Base-by-base conservation (phyloP, 768 basidiomycete genomes). In the Tulasnella sp. region DNA sequence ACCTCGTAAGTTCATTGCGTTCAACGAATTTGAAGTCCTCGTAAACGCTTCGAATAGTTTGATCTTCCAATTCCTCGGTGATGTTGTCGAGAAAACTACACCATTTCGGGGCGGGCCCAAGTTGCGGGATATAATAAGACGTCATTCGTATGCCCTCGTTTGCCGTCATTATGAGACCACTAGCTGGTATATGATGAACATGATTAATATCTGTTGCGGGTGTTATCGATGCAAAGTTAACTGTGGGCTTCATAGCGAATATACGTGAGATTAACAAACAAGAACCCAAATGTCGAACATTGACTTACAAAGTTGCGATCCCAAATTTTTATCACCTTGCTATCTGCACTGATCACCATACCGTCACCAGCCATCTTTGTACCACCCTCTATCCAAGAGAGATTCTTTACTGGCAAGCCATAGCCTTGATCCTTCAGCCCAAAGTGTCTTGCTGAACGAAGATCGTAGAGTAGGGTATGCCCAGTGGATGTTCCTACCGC, bases 1-100 rank as follows among this genome's bases (percentile, higher is more conserved):
- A 92, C 92, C 73, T 80, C 56, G 78, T 76, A 50, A 98, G 75
- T 63, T 98, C 95, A 53, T 68, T 72, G 56, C 83, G 73, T 65
- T 91, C 89, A 49, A 99, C 75, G 61, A 98, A 99, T 66, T 99
- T 99, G 78, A 81, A 98, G 68, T 98, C 95, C 64, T 92, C 83
- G 64, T 98, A 99, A 4, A 84, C 76, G 24, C 75, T 80, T 49
- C 77, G 80, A 31, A 72, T 73, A 7, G 75, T 79, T 61, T 84
- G 81, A 62, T 89, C 89, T 61, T 98, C 93, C 81, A 98, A 82
- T 63, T 99, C 95, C 65, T 99, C 95, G 0, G 95, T 98, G 62
- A 99, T 85, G 60, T 90, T 89, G 67, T 99, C 95, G 53, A 99
- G 78, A 79, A 99, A 99, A 61, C 82, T 82, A 31, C 88, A 89